phyloP scores from a whole-genome alignment of 2,329 filamentous ascomycete species.

The Chlorencoelia australis region DNA sequence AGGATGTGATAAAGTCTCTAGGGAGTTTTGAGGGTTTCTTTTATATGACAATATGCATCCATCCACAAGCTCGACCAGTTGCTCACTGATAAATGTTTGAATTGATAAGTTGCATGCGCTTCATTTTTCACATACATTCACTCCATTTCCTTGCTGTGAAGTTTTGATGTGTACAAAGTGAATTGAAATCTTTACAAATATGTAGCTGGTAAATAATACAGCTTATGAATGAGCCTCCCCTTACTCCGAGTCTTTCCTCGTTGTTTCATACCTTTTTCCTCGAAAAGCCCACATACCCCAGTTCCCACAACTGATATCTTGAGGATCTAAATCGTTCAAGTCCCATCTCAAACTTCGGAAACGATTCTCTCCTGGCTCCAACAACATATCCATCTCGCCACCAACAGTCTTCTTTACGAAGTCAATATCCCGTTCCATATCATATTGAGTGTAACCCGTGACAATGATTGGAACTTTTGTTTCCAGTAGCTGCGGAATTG shows the following conservation, averaged over 20 bases:
- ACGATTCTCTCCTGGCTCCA: slow-evolving; percentile 86
- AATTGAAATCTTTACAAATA: slow-evolving; percentile 1
- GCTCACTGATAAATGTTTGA: too few species aligned
- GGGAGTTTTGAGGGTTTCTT: too few species aligned
- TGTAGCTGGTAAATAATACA: too few species aligned
- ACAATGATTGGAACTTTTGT: slow-evolving; percentile 92
- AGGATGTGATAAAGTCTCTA: too few species aligned
- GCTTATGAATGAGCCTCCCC: background rate
- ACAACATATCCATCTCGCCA: slow-evolving; percentile 84
- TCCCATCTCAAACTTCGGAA: slow-evolving; percentile 97
- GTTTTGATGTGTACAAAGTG: background rate
- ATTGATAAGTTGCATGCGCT: too few species aligned
- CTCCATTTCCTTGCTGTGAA: too few species aligned
- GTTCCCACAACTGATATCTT: slow-evolving; percentile 90
- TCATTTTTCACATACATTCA: too few species aligned
- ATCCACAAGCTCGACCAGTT: too few species aligned
- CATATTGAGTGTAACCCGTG: slow-evolving; percentile 91
- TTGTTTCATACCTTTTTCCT: slow-evolving; percentile 70
- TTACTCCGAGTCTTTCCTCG: slow-evolving; percentile 20
- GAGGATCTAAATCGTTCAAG: slow-evolving; percentile 87
- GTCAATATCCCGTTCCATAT: slow-evolving; percentile 85
- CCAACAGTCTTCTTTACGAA: slow-evolving; percentile 79
- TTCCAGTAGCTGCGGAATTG: slow-evolving; percentile 78
- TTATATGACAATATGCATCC: too few species aligned
- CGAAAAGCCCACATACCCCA: slow-evolving; percentile 97